Evolutionary conservation across 371 early-diverging fungal species (phyloP), one percentile per base, ranked within the genome.

Genomic region (Zychaea mexicana): DNA sequence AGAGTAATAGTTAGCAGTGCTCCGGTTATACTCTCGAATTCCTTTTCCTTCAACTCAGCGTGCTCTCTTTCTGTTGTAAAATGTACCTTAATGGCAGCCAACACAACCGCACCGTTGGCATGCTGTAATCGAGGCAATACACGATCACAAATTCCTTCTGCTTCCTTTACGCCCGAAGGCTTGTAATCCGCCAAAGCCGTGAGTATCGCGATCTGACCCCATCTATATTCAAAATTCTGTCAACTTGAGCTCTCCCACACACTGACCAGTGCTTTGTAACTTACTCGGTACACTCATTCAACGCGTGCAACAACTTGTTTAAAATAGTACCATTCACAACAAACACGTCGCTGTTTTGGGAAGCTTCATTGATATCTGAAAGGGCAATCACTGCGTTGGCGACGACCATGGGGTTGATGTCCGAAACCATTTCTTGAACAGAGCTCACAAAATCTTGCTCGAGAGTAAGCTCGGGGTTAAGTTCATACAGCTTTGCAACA

Each of bases 271-370:
- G 6, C 6, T 24, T 28, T 47, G 24, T 47, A 7, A 58, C 74
- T 69, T 86, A 94, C 93, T 98, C 98, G 49, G 94, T 91, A 69
- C 95, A 95, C 74, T 98, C 98, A 70, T 96, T 94, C 69, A 98
- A 66, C 1, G 96, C 97, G 15, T 94, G 87, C 31, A 97, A 79
- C 28, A 98, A 79, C 70, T 94, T 93, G 70, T 89, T 91, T n/a
- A 94, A 90, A 38, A 87, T 81, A 13, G 84, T 70, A 31, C 90
- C 73, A 64, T 95, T 92, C 60, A 98, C 71, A 31, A 79, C 74
- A 72, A 97, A 87, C 60, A 77, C 77, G 33, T 89, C 88, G 28
- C 88, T 87, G 54, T 78, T 79, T 33, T 85, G 79, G 12, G 94
- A 92, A 30, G 88, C 78, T 68, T 93, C 93, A 47, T 92, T 87